Evolutionary conservation across 2,329 filamentous ascomycete species (phyloP).

Genomic region (Cordyceps tenuipes): DNA sequence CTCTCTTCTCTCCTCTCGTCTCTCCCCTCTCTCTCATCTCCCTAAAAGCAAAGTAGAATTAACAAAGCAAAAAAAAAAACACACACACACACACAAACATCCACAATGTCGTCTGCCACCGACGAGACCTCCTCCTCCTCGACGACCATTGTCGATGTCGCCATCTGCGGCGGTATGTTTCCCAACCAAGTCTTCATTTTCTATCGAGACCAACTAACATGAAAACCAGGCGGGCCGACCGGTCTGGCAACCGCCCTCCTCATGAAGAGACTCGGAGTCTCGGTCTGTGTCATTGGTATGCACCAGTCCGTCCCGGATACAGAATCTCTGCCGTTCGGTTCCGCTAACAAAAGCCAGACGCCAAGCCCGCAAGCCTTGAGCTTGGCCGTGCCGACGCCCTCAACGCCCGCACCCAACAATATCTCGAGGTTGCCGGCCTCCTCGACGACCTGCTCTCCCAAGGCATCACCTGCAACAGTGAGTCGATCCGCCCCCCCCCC

Average conservation of each 20-base stretch:
- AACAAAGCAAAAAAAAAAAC: no score
- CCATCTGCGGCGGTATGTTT: slow-evolving; percentile 28
- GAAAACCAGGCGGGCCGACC: slow-evolving; percentile 32
- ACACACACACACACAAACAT: no score
- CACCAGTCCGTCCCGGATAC: neutral
- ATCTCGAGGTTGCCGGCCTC: slow-evolving; percentile 36
- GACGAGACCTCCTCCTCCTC: slow-evolving; percentile 7
- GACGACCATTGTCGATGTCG: slow-evolving; percentile 25
- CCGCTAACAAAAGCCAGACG: slow-evolving; percentile 23
- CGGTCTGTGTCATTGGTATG: slow-evolving; percentile 31
- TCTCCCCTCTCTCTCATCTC: no score
- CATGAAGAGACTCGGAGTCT: slow-evolving; percentile 32
- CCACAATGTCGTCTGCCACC: slow-evolving; percentile 5
- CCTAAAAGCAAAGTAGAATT: no score
- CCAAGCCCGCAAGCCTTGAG: slow-evolving; percentile 29
- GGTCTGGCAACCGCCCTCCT: slow-evolving; percentile 37
- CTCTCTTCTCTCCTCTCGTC: neutral
- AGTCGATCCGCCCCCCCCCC: slow-evolving; percentile 13
- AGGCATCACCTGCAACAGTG: slow-evolving; percentile 43
- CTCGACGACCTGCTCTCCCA: slow-evolving; percentile 32
- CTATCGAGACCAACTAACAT: neutral
- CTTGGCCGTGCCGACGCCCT: slow-evolving; percentile 39
- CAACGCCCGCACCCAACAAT: slow-evolving; percentile 41
- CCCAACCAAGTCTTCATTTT: neutral
- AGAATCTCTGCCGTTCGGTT: no score